Base-by-base conservation (phyloP, 768 basidiomycete genomes). In the Trametes cinnabarina region DNA sequence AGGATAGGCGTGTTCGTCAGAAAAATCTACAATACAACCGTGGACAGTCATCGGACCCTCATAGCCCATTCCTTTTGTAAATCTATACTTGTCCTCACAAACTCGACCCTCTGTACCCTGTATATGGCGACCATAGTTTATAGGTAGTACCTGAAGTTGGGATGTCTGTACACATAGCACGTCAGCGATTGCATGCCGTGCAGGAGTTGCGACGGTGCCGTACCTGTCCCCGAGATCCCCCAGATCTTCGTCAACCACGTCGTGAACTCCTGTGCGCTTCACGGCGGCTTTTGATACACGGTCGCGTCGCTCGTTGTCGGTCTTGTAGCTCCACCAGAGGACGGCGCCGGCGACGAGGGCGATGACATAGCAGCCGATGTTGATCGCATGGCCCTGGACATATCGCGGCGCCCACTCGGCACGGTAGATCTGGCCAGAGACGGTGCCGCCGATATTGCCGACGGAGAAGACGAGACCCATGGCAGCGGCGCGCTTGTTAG, bases 301-400 rank as follows among this genome's bases (percentile, higher is more conserved):
- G 41, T 69, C 65, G 26, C 69, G 57, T 20, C 4, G 15, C 14
- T 14, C 47, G 63, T 70, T 70, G 57, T 70, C 69, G 3, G 26
- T 23, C 23, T 58, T 57, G 55, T 68, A 68, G 57, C 67, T 67
- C 51, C 44, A 60, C 67, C 67, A 70, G 35, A 68, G 48, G 28
- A 51, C 51, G 10, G 60, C 40, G 49, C 65, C 69, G 7, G 67
- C 57, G 41, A 63, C 51, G n/a, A 70, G 51, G n/a, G 66, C 67
- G 50, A 65, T 25, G 34, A 49, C 62, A 48, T 68, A 70, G 60
- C 64, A 68, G 5, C 34, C 65, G 32, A 68, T 35, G 65, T 68
- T 71, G 58, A 69, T 66, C 11, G 68, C 71, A 51, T 72, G 71
- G 4, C 72, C 72, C 25, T 69, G 69, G n/a, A 73, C 64, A 60